Conservation (phyloP, 805 yeast species). For the Saturnispora hagleri region DNA sequence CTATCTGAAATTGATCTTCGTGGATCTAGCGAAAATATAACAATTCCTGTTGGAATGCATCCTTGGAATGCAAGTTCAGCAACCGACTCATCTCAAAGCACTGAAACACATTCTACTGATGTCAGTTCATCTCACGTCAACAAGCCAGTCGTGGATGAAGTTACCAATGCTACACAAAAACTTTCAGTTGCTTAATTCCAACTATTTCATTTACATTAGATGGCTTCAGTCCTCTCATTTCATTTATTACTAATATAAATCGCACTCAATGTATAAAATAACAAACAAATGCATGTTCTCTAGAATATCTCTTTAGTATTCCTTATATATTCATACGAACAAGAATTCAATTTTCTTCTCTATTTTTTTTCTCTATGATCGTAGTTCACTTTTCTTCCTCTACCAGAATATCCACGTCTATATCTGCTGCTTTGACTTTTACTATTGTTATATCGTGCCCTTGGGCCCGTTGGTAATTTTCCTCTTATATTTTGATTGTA, state of each 20-base stretch:
- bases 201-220: background rate
- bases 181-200: background rate
- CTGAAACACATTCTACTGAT: background rate
- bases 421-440: conserved; percentile 8
- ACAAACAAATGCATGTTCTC: background rate
- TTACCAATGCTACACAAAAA: background rate
- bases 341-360: background rate
- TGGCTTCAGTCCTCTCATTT: background rate
- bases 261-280: background rate
- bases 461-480: background rate
- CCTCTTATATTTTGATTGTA: background rate
- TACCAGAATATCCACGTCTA: background rate
- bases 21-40: conserved; percentile 21
- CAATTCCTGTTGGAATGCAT: conserved; percentile 27
- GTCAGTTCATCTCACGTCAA: background rate
- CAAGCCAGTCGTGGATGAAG: background rate
- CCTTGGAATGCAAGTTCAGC: conserved; percentile 14
- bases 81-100: background rate
- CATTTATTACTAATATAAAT: background rate
- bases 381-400: background rate
- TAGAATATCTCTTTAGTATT: background rate
- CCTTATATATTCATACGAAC: background rate
- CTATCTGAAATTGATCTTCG: conserved; percentile 77
- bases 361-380: background rate
- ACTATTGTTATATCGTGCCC: background rate